Conservation (phyloP, 2,329 filamentous ascomycete genomes). For the Penicillium frequentans region DNA sequence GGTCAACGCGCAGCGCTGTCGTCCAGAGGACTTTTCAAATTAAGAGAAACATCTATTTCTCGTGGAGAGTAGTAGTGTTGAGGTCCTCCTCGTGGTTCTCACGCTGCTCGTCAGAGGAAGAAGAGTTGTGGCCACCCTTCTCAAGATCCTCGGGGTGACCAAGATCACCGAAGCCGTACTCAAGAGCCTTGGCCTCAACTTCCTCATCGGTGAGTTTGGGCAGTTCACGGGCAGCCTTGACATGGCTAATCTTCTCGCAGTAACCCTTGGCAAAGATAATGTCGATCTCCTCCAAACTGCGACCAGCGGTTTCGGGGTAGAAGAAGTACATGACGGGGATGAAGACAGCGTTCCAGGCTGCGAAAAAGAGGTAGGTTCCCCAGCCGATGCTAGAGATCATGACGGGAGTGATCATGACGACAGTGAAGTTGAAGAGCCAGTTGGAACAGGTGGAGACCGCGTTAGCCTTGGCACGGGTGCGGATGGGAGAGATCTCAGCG, state of each 20-base stretch:
- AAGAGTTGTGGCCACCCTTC: constrained; percentile 18
- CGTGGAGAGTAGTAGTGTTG: background rate
- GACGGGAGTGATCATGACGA: constrained; percentile 52
- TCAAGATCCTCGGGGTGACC: constrained; percentile 20
- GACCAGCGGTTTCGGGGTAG: constrained; percentile 52
- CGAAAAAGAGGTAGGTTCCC: constrained; percentile 49
- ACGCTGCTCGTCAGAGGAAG: constrained; percentile 14
- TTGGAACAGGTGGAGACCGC: constrained; percentile 55
- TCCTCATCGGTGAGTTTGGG: constrained; percentile 37
- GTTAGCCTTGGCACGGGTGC: constrained; percentile 57
- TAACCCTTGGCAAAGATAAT: constrained; percentile 48
- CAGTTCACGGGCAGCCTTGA: constrained; percentile 32
- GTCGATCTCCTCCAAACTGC: constrained; percentile 47
- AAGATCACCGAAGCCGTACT: constrained; percentile 30
- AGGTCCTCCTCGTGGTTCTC: constrained; percentile 8
- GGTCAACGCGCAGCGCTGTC: constrained; percentile 17
- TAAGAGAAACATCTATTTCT: background rate
- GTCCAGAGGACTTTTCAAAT: background rate
- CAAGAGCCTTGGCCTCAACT: constrained; percentile 32
- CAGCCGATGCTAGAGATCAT: constrained; percentile 42
- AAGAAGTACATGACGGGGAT: constrained; percentile 56
- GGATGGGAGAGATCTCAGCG: constrained; percentile 55
- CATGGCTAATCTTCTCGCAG: constrained; percentile 43
- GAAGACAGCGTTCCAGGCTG: constrained; percentile 44
- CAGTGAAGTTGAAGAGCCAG: constrained; percentile 58